Evolutionary conservation across 805 yeast species (phyloP), one percentile per base, ranked within the genome.

Genomic region (Ogataea nonfermentans): DNA sequence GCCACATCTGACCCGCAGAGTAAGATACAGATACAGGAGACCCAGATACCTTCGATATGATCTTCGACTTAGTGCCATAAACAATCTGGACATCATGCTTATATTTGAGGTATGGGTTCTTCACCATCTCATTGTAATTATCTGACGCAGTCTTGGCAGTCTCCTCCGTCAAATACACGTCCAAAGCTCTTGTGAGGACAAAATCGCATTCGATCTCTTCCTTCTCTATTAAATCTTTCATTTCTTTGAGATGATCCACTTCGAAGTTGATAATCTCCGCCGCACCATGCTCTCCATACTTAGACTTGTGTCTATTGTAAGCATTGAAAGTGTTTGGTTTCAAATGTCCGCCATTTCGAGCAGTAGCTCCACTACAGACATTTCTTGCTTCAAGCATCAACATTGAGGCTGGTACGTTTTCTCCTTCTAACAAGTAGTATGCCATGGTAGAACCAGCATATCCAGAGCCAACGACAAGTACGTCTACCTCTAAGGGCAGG

Each of bases 331-430:
- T 32, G 29, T 48, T 52, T 7, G 74, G 74, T 33, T 69, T 68
- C 37, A 73, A 47, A 48, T 72, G 77, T 4, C 77, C 77, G 9
- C 77, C 76, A 41, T 72, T 72, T 39, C 77, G 55, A 4, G 72
- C 76, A 2, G 74, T 68, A 6, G 76, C 77, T 19, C 59, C 63
- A 9, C 63, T 56, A 35, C 66, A 63, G 8, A 62, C 57, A 35
- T 67, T 64, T 40, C 68, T 57, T 3, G 75, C 76, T 44, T 73
- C 78, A 3, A 44, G 35, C 38, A 47, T 17, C 13, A 40, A 14
- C 4, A 40, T 29, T 4, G 34, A 24, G 13, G 16, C 22, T 5
- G 33, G 34, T 9, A 15, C 17, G 4, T 15, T 24, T 9, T 57
- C 47, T 25, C 58, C 56, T 26, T 59, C 46, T n/a, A 56, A 44